Percentiles rank a stretch among this genome's conserved stretches.
These are phyloP conservation scores for Byssothecium circinans DNA, from an alignment of 2,329 filamentous ascomycete genomes.

Conservation along the genomic window DNA sequence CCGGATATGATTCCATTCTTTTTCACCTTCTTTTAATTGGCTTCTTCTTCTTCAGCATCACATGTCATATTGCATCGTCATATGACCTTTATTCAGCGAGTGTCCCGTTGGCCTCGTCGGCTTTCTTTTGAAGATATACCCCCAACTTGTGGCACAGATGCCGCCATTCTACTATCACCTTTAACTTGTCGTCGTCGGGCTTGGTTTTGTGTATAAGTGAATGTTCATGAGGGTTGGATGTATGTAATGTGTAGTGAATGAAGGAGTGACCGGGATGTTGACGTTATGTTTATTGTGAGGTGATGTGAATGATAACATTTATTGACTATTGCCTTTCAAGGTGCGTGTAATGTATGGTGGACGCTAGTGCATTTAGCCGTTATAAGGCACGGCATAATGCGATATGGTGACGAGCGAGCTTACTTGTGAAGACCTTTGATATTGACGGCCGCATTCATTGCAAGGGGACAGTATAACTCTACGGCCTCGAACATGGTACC, in stretches of 20 bases:
- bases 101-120: neutral
- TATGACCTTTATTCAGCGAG: neutral
- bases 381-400: no score
- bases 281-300: neutral
- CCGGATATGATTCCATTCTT: constrained; percentile 2
- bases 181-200: neutral
- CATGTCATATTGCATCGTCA: neutral
- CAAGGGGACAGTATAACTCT: no score
- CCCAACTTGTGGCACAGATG: neutral
- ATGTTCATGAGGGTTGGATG: neutral
- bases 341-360: no score
- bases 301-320: no score
- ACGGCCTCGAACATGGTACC: no score
- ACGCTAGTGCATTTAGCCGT: no score
- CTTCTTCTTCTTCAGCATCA: neutral
- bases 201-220: neutral
- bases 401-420: no score
- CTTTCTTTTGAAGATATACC: neutral
- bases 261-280: neutral
- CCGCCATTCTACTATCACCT: neutral
- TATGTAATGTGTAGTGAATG: constrained; percentile 1
- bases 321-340: no score
- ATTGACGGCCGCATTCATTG: no score
- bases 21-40: neutral
- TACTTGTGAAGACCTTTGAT: no score